Evolutionary conservation across 148 eudicot species (phyloP), one percentile per base, ranked within the genome.

Genomic region (Diospyros lotus): DNA sequence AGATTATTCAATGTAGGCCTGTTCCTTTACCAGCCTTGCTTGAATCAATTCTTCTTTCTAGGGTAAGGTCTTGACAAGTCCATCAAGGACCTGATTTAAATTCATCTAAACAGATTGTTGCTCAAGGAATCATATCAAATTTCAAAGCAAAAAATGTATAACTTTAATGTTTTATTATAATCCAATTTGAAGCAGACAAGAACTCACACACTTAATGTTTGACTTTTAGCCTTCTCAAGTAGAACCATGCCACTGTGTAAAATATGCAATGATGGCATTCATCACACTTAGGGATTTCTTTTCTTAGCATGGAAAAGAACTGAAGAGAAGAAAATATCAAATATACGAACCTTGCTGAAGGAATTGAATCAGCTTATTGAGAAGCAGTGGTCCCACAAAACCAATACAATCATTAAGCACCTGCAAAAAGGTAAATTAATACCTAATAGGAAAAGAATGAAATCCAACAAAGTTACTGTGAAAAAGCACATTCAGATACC

Each of bases 361-460:
- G 86, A 85, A 90, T 67, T 76, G 82, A 71, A 94, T 89, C 74
- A 94, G 85, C 89, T 80, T 84, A 80, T 93, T 93, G 74, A 93
- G 88, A 86, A 93, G 90, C 88, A 93, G 73, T 1, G 98, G 98
- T 50, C 97, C 96, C 11, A 80, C 90, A 85, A 94, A 94, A 73
- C 98, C 93, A 48, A 92, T 82, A 82, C 90, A 87, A 60, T 94
- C 97, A 89, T 92, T 94, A 58, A 92, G 55, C 75, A 92, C 90
- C 98, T 94, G 88, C 83, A 79, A 50, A 81, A 42, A 68, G 43
- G 40, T 62, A 73, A 65, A 82, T 12, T 53, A 58, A 28, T 9
- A 44, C 53, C 68, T 41, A 64, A 2, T 13, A 64, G 50, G 70
- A 60, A 64, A 41, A 12, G 0, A 10, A 5, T 9, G 28, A 58